Evolutionary conservation across 2,329 filamentous ascomycete genomes (phyloP).

Genomic region (Apiospora saccharicola): DNA sequence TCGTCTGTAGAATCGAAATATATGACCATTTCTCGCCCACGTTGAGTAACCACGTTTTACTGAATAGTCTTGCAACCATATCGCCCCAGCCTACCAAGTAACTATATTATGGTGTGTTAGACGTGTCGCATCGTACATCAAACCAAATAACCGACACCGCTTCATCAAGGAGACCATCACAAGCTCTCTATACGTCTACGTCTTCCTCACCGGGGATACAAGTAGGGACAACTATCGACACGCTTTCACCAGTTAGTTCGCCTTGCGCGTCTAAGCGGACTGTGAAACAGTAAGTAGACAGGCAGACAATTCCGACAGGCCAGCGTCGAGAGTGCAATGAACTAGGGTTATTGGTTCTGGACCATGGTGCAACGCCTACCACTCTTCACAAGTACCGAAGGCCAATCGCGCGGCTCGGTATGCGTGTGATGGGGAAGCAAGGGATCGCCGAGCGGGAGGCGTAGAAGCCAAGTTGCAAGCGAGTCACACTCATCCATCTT

Average conservation of each 20-base stretch:
- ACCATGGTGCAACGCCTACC: neutral
- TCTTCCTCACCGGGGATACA: neutral
- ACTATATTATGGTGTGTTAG: neutral
- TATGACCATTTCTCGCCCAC: no score
- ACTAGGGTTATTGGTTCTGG: neutral
- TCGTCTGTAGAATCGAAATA: no score
- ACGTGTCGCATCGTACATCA: neutral
- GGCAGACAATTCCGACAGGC: neutral
- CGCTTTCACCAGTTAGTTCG: neutral
- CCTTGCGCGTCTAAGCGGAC: neutral
- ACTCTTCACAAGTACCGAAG: neutral
- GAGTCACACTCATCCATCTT: neutral
- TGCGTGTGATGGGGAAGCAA: constrained; percentile 9
- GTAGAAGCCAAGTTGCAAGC: neutral
- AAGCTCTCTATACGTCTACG: neutral
- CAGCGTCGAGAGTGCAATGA: neutral
- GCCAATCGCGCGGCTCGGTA: constrained; percentile 1
- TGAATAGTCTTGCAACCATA: neutral
- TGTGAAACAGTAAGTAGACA: neutral
- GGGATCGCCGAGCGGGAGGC: neutral
- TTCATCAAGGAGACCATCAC: neutral
- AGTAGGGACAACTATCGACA: neutral
- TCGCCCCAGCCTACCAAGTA: no score
- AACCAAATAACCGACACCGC: neutral
- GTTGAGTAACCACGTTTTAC: no score